phyloP scores from a whole-genome alignment of 2,329 filamentous ascomycete genomes.

The Podosphaera xanthii region DNA sequence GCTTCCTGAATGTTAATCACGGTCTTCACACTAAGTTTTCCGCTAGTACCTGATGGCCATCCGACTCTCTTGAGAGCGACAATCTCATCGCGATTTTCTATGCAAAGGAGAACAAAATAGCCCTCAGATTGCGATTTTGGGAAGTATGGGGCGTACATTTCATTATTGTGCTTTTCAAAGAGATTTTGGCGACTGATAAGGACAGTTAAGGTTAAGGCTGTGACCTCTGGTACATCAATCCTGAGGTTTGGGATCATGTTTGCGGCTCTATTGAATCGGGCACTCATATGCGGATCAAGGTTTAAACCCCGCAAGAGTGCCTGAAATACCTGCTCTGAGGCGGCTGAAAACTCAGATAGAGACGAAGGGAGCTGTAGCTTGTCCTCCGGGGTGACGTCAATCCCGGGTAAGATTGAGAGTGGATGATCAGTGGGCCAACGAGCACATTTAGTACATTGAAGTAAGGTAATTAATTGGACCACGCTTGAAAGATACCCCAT shows the following conservation, averaged over 20 bases:
- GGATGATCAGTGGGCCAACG: slow-evolving; percentile 73
- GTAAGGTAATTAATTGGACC: slow-evolving; percentile 57
- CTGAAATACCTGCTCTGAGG: slow-evolving; percentile 16
- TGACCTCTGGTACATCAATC: slow-evolving; percentile 36
- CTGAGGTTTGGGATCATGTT: slow-evolving; percentile 45
- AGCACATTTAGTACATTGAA: slow-evolving; percentile 82
- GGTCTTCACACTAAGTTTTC: slow-evolving; percentile 28
- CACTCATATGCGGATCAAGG: slow-evolving; percentile 19
- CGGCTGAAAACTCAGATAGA: slow-evolving; percentile 14
- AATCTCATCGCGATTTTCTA: slow-evolving; percentile 47
- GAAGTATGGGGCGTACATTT: slow-evolving; percentile 71
- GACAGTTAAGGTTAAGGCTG: slow-evolving; percentile 38
- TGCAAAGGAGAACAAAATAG: slow-evolving; percentile 65
- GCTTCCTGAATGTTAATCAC: slow-evolving; percentile 36
- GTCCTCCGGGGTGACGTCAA: slow-evolving; percentile 21
- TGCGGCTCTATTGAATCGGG: slow-evolving; percentile 30
- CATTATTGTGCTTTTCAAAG: slow-evolving; percentile 38
- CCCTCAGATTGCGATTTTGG: slow-evolving; percentile 89
- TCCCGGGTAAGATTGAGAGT: slow-evolving; percentile 55
- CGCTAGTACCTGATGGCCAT: slow-evolving; percentile 29
- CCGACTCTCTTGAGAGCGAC: slow-evolving; percentile 68
- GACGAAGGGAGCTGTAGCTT: slow-evolving; percentile 14
- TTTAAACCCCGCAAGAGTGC: slow-evolving; percentile 27
- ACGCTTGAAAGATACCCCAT: slow-evolving; percentile 61
- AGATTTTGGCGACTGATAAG: slow-evolving; percentile 43